These are phyloP conservation scores for Didymellaceae sp. DNA, from an alignment of 2,329 filamentous ascomycete genomes.

Conservation along the genomic window DNA sequence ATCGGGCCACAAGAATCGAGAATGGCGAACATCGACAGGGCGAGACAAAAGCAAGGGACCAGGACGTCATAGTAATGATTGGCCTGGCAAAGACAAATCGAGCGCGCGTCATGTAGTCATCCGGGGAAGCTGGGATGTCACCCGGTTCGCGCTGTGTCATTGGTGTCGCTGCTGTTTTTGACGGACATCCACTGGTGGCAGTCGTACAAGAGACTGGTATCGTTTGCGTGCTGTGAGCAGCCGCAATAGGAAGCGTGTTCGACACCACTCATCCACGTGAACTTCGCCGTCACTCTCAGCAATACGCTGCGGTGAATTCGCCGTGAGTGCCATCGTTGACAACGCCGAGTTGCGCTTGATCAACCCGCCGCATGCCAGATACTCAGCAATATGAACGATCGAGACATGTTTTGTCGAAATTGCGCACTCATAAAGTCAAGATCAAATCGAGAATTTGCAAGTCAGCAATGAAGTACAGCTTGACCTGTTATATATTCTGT, in stretches of 20 bases:
- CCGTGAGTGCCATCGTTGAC: neutral
- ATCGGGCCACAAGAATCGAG: slow-evolving; percentile 9
- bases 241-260: slow-evolving; percentile 1
- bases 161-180: slow-evolving; percentile 18
- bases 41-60: slow-evolving; percentile 28
- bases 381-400: no score
- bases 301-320: neutral
- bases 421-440: no score
- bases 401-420: no score
- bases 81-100: slow-evolving; percentile 1
- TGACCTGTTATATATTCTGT: no score
- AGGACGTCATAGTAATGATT: slow-evolving; percentile 1
- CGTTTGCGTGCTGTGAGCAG: slow-evolving; percentile 7
- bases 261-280: neutral
- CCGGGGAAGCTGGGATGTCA: slow-evolving; percentile 30
- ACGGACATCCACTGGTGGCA: slow-evolving; percentile 6
- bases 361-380: no score
- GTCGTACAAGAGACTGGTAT: slow-evolving; percentile 4
- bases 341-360: no score
- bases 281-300: slow-evolving; percentile 1
- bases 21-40: slow-evolving; percentile 3
- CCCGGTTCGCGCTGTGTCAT: slow-evolving; percentile 22
- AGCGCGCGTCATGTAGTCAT: slow-evolving; percentile 16
- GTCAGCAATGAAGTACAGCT: no score
- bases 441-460: no score